Base-by-base conservation (phyloP, 805 yeast genomes). In the Ogataea paraovalis region DNA sequence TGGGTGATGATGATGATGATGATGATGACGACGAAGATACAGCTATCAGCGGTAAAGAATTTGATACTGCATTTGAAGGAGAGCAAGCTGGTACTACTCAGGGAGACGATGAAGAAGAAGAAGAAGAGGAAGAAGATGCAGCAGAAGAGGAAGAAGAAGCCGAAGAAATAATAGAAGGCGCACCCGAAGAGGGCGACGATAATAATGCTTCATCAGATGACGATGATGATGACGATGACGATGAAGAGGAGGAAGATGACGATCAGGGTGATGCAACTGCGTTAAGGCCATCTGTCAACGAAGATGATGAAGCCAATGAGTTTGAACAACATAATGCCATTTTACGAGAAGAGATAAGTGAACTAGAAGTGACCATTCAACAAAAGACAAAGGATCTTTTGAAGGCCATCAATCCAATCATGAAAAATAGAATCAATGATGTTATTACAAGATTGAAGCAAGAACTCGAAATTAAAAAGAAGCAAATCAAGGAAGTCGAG, bases 341-440 rank as follows among this genome's bases (percentile, higher is more conserved):
- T 54, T 70, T 94, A 47, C 80, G 79, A 51, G 98, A 92, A 66
- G 97, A 91, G 64, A 83, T 94, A 48, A 69, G 74, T 6, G 99
- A 94, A 60, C 73, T 94, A 50, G 90, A 87, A 61, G 58, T 75
- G 14, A 90, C 92, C 0, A 84, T 94, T 44, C 80, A 76, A 46
- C 84, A 83, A 57, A 91, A 92, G 59, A 80, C 80, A 62, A 74
- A 74, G 41, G 90, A 87, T 57, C 78, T 88, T 42, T 79, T 75
- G 19, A 82, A 83, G 54, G 90, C 91, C 16, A 75, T 82, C 43
- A 89, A 89, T 61, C 91, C 92, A 56, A 84, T 92, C 68, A 76
- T 94, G 80, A 82, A 84, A 60, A 86, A 84, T 65, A 83, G 97
- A 69, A 87, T 91, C 63, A 75, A 83, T 57, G 94, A 86, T 54